These are phyloP conservation scores for Fraxinus angustifolia DNA, from an alignment of 305 asterid species.

Conservation along the genomic window DNA sequence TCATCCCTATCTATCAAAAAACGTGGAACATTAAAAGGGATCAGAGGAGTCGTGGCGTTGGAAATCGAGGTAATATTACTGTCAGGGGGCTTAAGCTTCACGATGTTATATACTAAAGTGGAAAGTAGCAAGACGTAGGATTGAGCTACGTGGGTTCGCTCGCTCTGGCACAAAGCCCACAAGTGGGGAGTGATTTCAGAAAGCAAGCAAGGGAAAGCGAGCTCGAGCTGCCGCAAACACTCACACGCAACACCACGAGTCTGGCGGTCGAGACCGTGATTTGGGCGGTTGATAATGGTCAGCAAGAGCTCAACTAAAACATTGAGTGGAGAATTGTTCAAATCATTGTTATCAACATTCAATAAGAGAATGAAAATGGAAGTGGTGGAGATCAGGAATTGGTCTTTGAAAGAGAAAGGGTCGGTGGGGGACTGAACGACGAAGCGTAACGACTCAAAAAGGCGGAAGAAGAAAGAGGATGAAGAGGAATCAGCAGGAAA, in stretches of 20 bases:
- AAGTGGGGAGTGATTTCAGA: constrained; percentile 59
- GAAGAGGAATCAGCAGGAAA: constrained; percentile 25
- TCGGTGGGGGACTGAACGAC: constrained; percentile 66
- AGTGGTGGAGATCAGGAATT: constrained; percentile 66
- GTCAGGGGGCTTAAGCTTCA: constrained; percentile 45
- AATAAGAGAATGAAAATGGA: constrained; percentile 43
- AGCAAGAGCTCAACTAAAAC: constrained; percentile 68
- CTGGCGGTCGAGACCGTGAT: constrained; percentile 79
- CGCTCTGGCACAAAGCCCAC: constrained; percentile 76
- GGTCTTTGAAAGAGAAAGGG: constrained; percentile 68
- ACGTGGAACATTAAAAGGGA: constrained; percentile 71
- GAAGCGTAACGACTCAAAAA: constrained; percentile 61
- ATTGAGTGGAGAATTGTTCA: constrained; percentile 27
- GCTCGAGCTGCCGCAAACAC: constrained; percentile 83
- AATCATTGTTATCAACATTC: constrained; percentile 1
- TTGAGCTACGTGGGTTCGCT: constrained; percentile 83
- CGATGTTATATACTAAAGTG: constrained; percentile 46
- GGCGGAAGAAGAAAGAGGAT: constrained; percentile 35
- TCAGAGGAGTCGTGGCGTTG: constrained; percentile 52
- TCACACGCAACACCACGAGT: constrained; percentile 80
- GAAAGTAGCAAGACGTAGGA: constrained; percentile 61
- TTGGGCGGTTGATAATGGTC: constrained; percentile 79
- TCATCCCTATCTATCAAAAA: constrained; percentile 39
- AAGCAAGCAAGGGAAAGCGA: constrained; percentile 73
- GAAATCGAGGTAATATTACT: constrained; percentile 34